A percentile compares a stretch with the other conserved stretches of the same genome.
phyloP scores from a whole-genome alignment of 768 basidiomycete genomes.

The Bullera alba region DNA sequence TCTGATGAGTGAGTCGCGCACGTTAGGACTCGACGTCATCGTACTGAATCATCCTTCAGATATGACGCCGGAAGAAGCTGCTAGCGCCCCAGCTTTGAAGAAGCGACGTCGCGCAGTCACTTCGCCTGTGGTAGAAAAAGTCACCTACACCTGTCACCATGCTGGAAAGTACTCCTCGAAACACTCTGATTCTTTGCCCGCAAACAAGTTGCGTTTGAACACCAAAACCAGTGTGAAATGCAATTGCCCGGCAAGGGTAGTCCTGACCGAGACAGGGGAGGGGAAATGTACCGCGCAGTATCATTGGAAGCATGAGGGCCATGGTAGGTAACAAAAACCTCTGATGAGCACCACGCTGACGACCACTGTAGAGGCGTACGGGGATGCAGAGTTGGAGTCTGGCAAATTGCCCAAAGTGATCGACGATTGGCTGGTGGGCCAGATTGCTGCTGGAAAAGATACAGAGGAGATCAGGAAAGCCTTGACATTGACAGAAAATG shows the following conservation, averaged over 20 bases:
- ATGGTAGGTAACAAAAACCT: constrained; percentile 25
- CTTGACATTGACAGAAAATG: constrained; percentile 26
- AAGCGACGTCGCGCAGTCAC: constrained; percentile 22
- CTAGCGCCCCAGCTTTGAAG: constrained; percentile 22
- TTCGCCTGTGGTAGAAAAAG: constrained; percentile 29
- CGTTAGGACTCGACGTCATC: neutral
- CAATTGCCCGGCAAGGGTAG: constrained; percentile 25
- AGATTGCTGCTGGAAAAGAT: constrained; percentile 27
- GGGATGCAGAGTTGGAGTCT: constrained; percentile 17
- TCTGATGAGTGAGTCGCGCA: constrained; percentile 24
- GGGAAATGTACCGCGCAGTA: constrained; percentile 28
- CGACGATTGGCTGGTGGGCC: constrained; percentile 31
- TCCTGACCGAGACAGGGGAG: constrained; percentile 25
- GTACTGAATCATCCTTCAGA: constrained; percentile 11
- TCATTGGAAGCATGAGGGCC: constrained; percentile 39
- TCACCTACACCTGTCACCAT: constrained; percentile 43
- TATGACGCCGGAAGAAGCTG: constrained; percentile 28
- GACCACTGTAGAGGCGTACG: constrained; percentile 25
- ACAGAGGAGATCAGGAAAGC: constrained; percentile 26
- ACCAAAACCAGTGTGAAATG: constrained; percentile 40
- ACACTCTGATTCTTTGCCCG: constrained; percentile 23
- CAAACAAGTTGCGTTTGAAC: constrained; percentile 29
- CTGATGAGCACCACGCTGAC: neutral
- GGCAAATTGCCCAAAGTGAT: constrained; percentile 29
- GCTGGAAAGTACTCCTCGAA: constrained; percentile 32